Base-by-base conservation (phyloP, 768 basidiomycete species). In the Panaeolus papilionaceus region DNA sequence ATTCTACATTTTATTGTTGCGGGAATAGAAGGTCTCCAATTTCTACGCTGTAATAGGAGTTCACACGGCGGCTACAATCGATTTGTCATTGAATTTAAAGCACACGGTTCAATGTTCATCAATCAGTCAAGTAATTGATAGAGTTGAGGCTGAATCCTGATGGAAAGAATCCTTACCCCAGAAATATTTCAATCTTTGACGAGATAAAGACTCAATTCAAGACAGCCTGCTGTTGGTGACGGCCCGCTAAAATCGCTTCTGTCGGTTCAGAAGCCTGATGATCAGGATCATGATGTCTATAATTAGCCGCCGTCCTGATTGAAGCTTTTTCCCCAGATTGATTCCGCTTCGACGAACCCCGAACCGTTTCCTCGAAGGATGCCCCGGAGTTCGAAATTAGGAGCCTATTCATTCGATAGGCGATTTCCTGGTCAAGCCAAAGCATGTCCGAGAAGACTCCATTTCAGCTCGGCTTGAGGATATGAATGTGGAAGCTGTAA, bases 291-390 rank as follows among this genome's bases (percentile, higher is more conserved):
- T 58, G 54, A 33, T 28, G 33, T 33, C 26, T 58, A 58, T 58
- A 28, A 58, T 58, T 58, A 58, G 54, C 54, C 54, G 33, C 54
- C 26, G 54, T 12, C 54, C 54, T 28, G 33, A 37, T 58, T 28
- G 20, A 26, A 7, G 20, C 26, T 58, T 7, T 8, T 58, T 58
- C 54, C 54, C 54, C 28, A 58, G 54, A 37, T 58, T 58, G 54
- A 28, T 58, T 37, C 28, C 54, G 54, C 33, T 28, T 58, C 33
- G 54, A 58, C 16, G 54, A 51, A 37, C 26, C 49, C 26, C 54
- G 54, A 58, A 37, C 54, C 47, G 16, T 37, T 28, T 37, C 26
- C 14, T 58, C 33, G 54, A 58, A 58, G 12, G 28, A 4, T 28
- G 8, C 28, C 33, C 54, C 54, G 54, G 33, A 33, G 54, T 58